Evolutionary conservation across 108 stramenopile genomes (phyloP), one percentile per base, ranked within the genome.

Genomic region (Discostella pseudostelligera): DNA sequence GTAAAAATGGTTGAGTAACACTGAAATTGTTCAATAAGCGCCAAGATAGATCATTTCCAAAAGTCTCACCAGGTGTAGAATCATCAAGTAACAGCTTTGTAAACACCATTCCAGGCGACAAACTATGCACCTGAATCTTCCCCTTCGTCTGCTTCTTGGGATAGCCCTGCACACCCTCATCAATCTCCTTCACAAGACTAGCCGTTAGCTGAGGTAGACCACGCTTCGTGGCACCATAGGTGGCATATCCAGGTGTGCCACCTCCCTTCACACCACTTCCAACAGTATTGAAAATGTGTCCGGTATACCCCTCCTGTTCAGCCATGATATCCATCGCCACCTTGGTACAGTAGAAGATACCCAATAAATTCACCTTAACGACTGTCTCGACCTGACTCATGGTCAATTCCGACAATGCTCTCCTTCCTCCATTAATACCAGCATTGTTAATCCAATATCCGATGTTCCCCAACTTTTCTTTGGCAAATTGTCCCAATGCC

Each of bases 401-500:
- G 22, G 86, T 77, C 43, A 95, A 85, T 28, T 95, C 91, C 1
- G 67, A 71, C 56, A 95, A 77, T 39, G 86, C 87, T 22, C 89
- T 75, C 26, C 94, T 80, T 44, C 94, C 94, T 24, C 94, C 94
- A 56, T 95, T 95, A 49, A 95, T 70, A 8, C 90, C 94, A 28
- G 94, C 94, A 74, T 95, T 95, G 69, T 95, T 95, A 74, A 95
- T 85, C 94, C 94, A 95, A 65, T 91, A 88, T 43, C 81, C 80
- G 49, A 95, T 76, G 40, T 81, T 92, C 70, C 94, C 94, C 26
- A 95, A 67, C 40, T 92, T 92, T 21, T 86, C 67, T 69, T 88
- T 67, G 37, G 94, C 84, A 61, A 90, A 90, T 39, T 80, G 19
- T 35, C 84, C 94, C 57, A 95, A 70, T 29, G 69, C 62, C 10